These are phyloP conservation scores for Fomitopsis palustris DNA, from an alignment of 1,284 basidiomycete genomes.

Conservation along the genomic window DNA sequence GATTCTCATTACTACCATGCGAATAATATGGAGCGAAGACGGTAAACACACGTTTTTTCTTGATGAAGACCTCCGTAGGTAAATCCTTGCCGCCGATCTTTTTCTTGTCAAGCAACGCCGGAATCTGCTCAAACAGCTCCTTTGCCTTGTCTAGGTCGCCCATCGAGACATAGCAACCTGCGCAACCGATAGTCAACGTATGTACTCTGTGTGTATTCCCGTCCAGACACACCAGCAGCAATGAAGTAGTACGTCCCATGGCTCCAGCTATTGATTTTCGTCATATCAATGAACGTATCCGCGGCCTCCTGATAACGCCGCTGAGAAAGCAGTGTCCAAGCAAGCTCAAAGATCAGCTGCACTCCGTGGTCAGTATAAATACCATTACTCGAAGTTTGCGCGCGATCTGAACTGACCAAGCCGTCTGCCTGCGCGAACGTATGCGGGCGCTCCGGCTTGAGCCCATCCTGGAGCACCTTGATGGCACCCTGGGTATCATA, in stretches of 20 bases:
- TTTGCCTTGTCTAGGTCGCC: slow-evolving; percentile 53
- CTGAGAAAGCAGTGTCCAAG: slow-evolving; percentile 69
- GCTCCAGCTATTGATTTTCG: slow-evolving; percentile 69
- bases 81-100: slow-evolving; percentile 66
- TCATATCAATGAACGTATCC: slow-evolving; percentile 59
- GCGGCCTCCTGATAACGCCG: slow-evolving; percentile 65
- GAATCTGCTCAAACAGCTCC: slow-evolving; percentile 57
- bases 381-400: not conserved
- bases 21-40: not conserved
- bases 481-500: slow-evolving; percentile 62
- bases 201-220: not conserved
- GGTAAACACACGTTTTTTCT: slow-evolving; percentile 53
- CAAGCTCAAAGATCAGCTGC: slow-evolving; percentile 72
- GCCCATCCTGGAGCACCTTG: slow-evolving; percentile 52
- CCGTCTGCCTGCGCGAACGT: slow-evolving; percentile 71
- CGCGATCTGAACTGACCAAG: slow-evolving; percentile 41
- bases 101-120: slow-evolving; percentile 51
- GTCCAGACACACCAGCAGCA: slow-evolving; percentile 46
- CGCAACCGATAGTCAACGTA: not conserved
- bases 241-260: slow-evolving; percentile 77
- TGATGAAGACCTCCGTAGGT: slow-evolving; percentile 72
- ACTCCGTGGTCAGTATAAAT: not conserved
- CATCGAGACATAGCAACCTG: slow-evolving; percentile 59
- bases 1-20: not conserved
- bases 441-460: slow-evolving; percentile 47